Conservation (phyloP, 345 rosid species). For the Excoecaria agallocha region DNA sequence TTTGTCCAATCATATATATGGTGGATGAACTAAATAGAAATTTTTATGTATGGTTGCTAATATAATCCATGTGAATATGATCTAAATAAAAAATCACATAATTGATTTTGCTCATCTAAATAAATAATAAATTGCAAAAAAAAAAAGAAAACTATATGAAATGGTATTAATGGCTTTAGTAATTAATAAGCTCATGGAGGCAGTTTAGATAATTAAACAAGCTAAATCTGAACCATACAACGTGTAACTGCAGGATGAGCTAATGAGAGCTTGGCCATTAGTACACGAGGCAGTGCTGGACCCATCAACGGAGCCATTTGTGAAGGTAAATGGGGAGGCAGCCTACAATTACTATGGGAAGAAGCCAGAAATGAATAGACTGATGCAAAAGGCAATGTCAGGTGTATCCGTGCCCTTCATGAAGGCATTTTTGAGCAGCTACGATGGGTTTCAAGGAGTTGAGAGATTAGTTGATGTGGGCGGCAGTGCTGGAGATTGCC, state of each 20-base stretch:
- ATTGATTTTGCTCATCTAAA: no score
- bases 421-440: constrained; percentile 59
- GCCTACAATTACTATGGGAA: constrained; percentile 77
- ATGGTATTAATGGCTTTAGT: no score
- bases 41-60: no score
- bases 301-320: constrained; percentile 68
- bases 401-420: constrained; percentile 91
- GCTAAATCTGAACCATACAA: not conserved
- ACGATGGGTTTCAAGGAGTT: constrained; percentile 62
- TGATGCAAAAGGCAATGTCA: constrained; percentile 92
- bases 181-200: no score
- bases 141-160: no score
- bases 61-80: no score
- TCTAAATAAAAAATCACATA: no score
- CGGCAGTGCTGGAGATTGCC: constrained; percentile 93
- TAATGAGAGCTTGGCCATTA: constrained; percentile 76
- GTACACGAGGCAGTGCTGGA: constrained; percentile 74
- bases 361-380: constrained; percentile 68
- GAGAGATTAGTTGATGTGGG: constrained; percentile 76
- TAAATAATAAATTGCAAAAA: no score
- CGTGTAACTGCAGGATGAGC: constrained; percentile 46
- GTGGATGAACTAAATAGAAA: no score
- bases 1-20: no score
- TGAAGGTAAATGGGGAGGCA: constrained; percentile 60
- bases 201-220: not conserved